phyloP scores from a whole-genome alignment of 164 flowering plant species.

The Echeveria elegans region DNA sequence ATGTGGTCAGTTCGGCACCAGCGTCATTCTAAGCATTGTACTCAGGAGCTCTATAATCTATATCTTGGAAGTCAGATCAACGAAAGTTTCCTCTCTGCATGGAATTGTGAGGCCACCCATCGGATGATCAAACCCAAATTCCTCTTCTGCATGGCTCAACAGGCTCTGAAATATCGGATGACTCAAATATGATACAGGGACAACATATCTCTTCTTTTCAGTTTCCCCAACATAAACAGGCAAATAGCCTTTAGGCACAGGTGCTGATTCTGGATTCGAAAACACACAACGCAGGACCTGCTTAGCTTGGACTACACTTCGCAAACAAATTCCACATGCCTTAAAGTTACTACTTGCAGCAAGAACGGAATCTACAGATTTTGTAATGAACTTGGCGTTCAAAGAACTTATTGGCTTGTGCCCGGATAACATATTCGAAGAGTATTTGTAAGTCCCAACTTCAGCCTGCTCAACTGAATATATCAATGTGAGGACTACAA shows the following conservation, averaged over 20 bases:
- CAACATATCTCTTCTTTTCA: constrained; percentile 17
- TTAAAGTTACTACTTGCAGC: neutral
- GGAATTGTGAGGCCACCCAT: constrained; percentile 30
- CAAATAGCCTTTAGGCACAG: constrained; percentile 26
- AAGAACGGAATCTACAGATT: neutral
- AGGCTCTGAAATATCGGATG: constrained; percentile 21
- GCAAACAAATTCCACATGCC: constrained; percentile 18
- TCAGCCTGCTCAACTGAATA: neutral
- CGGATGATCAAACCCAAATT: constrained; percentile 27
- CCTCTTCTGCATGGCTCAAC: constrained; percentile 21
- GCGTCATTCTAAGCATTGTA: neutral
- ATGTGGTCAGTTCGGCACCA: neutral
- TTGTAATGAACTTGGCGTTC: neutral
- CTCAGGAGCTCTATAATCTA: neutral
- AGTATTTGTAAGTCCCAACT: neutral
- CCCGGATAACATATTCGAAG: neutral
- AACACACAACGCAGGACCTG: constrained; percentile 1
- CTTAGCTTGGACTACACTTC: constrained; percentile 15
- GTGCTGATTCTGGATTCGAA: constrained; percentile 5
- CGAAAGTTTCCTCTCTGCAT: constrained; percentile 15
- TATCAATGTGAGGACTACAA: neutral
- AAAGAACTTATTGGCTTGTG: neutral
- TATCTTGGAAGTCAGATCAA: constrained; percentile 12
- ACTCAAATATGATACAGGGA: constrained; percentile 20
- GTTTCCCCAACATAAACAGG: constrained; percentile 32